Percentiles rank a stretch among this genome's conserved stretches.
phyloP scores from a whole-genome alignment of 768 basidiomycete genomes.

The Candolleomyces eurysporus region DNA sequence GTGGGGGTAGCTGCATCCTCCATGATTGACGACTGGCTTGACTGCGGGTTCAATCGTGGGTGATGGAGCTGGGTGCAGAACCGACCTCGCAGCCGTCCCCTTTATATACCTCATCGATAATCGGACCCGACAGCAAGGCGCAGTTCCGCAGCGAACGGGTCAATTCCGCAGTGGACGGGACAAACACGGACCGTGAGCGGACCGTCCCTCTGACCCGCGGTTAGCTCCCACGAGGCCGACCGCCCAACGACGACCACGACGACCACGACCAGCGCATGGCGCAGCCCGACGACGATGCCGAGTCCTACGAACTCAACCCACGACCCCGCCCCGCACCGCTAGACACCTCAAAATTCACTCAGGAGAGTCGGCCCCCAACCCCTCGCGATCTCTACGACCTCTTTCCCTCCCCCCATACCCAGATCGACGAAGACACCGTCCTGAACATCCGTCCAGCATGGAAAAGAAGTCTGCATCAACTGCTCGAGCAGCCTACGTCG shows the following conservation, averaged over 20 bases:
- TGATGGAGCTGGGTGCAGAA: constrained; percentile 2
- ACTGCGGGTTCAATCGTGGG: constrained; percentile 4
- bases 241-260: no score
- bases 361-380: constrained; percentile 10
- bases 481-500: constrained; percentile 80
- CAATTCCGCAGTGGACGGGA: no score
- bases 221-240: no score
- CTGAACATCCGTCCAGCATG: constrained; percentile 46
- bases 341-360: background rate
- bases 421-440: constrained; percentile 33
- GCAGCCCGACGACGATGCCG: no score
- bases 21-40: constrained; percentile 8
- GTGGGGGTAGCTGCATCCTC: background rate
- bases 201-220: no score
- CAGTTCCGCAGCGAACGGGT: no score
- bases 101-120: background rate
- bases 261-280: no score
- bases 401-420: constrained; percentile 33
- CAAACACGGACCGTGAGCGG: no score
- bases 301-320: background rate
- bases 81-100: background rate
- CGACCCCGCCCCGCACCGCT: background rate
- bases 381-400: constrained; percentile 36
- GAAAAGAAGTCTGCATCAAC: constrained; percentile 63
- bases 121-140: no score